Evolutionary conservation across 495 filamentous ascomycete genomes (phyloP), one percentile per base, ranked within the genome.

Genomic region (Xylaria telfairii): DNA sequence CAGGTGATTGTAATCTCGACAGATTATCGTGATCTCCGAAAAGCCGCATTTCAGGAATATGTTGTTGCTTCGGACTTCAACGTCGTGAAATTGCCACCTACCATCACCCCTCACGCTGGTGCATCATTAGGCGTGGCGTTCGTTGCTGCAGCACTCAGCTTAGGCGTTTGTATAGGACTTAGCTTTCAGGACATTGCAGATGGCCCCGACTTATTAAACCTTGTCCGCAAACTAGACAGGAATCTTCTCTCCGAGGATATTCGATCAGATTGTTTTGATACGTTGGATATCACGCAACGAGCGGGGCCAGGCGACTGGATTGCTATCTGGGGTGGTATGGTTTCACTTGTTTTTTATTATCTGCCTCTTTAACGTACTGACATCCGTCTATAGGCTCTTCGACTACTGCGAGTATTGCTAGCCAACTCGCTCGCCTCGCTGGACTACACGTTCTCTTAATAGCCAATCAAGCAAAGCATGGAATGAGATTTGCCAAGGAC

Each of bases 21-120:
- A 32, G 90, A 93, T 78, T 92, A 92, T 75, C 87, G 91, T 1
- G 90, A 93, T 70, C 84, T 89, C 56, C 83, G 90, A 39, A 92
- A 91, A 78, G 86, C 89, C 0, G 86, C 89, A 12, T 93, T 89
- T 75, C 91, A 92, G 77, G 84, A 92, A 79, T 92, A 91, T 75
- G 84, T 87, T 32, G 82, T 92, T 13, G 84, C 88, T 0, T 89
- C 85, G 0, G 83, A 87, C 70, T 90, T 85, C 79, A 92, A 92
- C 74, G 87, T 86, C 0, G 89, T 88, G 7, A 83, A 85, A 24
- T 82, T 91, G 21, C 89, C 90, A 4, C 72, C 80, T 0, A 73
- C 76, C 24, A 66, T 85, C 15, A 81, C 81, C 3, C 76, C 85
- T 0, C 82, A 88, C 56, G 82, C 84, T 4, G 87, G 86, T 4